Base-by-base conservation (phyloP, 2,329 filamentous ascomycete genomes). In the Colletotrichum tabaci region DNA sequence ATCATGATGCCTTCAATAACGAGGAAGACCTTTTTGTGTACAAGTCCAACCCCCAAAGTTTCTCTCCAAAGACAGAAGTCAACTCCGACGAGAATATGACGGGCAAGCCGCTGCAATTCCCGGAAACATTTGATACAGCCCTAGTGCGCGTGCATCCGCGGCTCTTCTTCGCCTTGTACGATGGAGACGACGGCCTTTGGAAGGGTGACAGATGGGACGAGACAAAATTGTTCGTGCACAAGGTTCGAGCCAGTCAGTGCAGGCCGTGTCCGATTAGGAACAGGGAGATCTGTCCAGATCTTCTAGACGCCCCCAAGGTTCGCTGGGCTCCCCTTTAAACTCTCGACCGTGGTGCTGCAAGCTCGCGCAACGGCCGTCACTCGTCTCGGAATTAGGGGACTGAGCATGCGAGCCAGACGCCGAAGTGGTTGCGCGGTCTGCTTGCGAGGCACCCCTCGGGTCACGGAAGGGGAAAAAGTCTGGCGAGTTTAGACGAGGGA, bases 401-500 rank as follows among this genome's bases (percentile, higher is more conserved):
- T 53, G 68, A 52, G 57, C 68, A 62, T 64, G 47, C 68, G 68
- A 71, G 55, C 63, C 55, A 30, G 30, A 15, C 30, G 18, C 23
- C 21, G 42, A 35, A 16, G 21, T 46, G 26, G 50, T 62, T 56
- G 50, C 49, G 57, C 26, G 50, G 49, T 58, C 55, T 55, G 46
- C 26, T 62, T 61, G 57, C 65, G 57, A 55, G 49, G 13, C 49
- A 62, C 21, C 49, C 50, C 50, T 61, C 55, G 42, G 44, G 60
- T 69, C 61, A n/a, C 38, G 38, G n/a, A 7, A 23, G 26, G 5
- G 40, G 10, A 10, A 8, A 21, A 8, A 15, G 21, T 23, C 47
- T 49, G 57, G 57, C 23, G 35, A 42, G 40, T 56, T 67, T 49
- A 67, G 65, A 67, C 49, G 57, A 42, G 40, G 40, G 35, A 63